A percentile compares a stretch with the other conserved stretches of the same genome.
These are phyloP conservation scores for Colletotrichum caudatum DNA, from an alignment of 2,329 filamentous ascomycete genomes.

Conservation along the genomic window DNA sequence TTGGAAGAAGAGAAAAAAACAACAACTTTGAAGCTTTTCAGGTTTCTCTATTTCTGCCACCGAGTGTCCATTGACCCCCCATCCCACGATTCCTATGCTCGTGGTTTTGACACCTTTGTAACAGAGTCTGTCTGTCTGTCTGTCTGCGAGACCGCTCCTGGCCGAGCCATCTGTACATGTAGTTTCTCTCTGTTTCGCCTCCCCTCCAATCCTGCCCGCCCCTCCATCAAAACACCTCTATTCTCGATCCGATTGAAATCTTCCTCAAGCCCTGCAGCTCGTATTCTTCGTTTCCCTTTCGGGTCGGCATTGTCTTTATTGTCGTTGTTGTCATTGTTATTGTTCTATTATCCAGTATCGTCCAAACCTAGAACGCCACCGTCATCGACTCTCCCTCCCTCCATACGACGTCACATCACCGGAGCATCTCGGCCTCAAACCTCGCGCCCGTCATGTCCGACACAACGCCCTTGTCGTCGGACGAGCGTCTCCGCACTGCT, in stretches of 20 bases:
- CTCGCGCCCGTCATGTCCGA: conserved; percentile 26
- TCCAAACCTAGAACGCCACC: not conserved
- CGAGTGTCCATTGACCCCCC: not conserved
- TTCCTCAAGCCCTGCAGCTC: not conserved
- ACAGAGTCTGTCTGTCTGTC: no score
- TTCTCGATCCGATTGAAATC: conserved; percentile 12
- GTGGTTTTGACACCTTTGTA: not conserved
- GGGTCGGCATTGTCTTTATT: not conserved
- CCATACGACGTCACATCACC: not conserved
- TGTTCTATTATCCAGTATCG: not conserved
- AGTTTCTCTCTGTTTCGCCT: not conserved
- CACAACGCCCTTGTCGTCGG: conserved; percentile 29
- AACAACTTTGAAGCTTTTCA: conserved; percentile 34
- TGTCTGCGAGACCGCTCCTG: not conserved
- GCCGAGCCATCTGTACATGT: conserved; percentile 16
- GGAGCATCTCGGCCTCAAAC: not conserved
- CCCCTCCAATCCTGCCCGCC: not conserved
- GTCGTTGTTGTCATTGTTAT: not conserved
- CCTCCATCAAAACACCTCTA: not conserved
- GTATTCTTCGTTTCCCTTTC: not conserved
- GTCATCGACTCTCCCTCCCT: not conserved
- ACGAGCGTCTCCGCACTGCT: conserved; percentile 35
- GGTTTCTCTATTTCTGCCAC: not conserved
- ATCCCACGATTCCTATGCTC: conserved; percentile 22
- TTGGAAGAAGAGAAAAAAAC: conserved; percentile 9